These are phyloP conservation scores for Leccinum griseonigrum DNA, from an alignment of 1,284 basidiomycete species.

Conservation along the genomic window DNA sequence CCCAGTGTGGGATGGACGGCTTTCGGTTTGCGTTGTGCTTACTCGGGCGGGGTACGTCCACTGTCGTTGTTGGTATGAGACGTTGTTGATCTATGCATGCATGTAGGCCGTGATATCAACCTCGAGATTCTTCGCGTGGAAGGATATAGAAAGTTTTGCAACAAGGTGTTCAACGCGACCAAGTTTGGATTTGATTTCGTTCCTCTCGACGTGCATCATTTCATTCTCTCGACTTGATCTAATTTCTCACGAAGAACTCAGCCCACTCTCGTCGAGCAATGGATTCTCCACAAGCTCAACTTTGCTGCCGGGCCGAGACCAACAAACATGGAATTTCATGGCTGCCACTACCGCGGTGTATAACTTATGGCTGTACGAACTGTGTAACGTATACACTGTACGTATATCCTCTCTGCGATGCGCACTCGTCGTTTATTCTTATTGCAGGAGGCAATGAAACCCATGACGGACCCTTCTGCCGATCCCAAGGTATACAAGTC, in stretches of 20 bases:
- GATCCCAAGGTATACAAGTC: constrained; percentile 55
- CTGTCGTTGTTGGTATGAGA: neutral
- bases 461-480: constrained; percentile 83
- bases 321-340: constrained; percentile 95
- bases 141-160: constrained; percentile 99
- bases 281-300: constrained; percentile 96
- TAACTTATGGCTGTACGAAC: constrained; percentile 98
- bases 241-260: constrained; percentile 32
- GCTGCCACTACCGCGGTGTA: constrained; percentile 81
- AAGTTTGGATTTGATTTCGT: constrained; percentile 92
- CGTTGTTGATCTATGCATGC: neutral
- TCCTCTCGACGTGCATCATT: constrained; percentile 51
- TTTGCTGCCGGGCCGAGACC: constrained; percentile 67
- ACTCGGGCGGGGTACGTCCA: constrained; percentile 75
- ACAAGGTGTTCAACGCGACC: constrained; percentile 99
- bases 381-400: constrained; percentile 98
- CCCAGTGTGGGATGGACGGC: constrained; percentile 97
- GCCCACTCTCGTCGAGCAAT: constrained; percentile 87
- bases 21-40: constrained; percentile 92
- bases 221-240: neutral
- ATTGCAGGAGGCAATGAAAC: constrained; percentile 92
- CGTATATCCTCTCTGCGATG: constrained; percentile 29
- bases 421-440: constrained; percentile 5
- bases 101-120: constrained; percentile 87
- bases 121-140: constrained; percentile 97